Base-by-base conservation (phyloP, 805 yeast species). In the Monosporozyma solicola region DNA sequence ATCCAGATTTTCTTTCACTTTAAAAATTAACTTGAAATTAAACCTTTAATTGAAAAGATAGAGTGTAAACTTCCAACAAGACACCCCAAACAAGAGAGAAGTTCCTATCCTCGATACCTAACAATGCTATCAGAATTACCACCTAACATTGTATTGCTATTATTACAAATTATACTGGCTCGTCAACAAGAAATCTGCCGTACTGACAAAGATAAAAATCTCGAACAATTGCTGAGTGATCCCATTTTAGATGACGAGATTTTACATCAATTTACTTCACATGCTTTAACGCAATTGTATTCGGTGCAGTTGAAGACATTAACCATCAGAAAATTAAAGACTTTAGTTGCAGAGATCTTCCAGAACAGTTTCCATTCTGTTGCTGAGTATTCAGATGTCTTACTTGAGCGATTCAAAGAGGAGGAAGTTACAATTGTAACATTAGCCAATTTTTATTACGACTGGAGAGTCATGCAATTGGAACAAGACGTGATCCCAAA, bases 381-480 rank as follows among this genome's bases (percentile, higher is more conserved):
- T 27, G n/a, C 27, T 20, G 48, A 46, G 8, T 46, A 13, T 20
- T 20, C 49, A 13, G 66, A 63, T 24, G 31, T 64, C 0, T 61
- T 66, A 47, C 51, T 9, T 27, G 27, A 46, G 10, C 24, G 32
- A 5, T 24, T 22, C 15, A 29, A 24, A 7, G 53, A 57, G 8
- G 55, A 49, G 20, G 55, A 57, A 5, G 51, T 57, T 3, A 65
- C 60, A 13, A 57, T 66, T 13, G 51, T 66, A 1, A 46, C 62
- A 2, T 47, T 67, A 15, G 70, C 70, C 5, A 66, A 67, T 46
- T 54, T 59, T 49, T 65, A 62, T 54, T 66, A 66, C 49, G 50
- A 50, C 4, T 48, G 55, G 43, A 56, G 71, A 20, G 53, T 67
- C 2, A 43, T 49, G 2, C 63, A 63, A 44, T 52, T 67, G 22